Evolutionary conservation across 1,284 basidiomycete species (phyloP).

Genomic region (Ustilago hordei): DNA sequence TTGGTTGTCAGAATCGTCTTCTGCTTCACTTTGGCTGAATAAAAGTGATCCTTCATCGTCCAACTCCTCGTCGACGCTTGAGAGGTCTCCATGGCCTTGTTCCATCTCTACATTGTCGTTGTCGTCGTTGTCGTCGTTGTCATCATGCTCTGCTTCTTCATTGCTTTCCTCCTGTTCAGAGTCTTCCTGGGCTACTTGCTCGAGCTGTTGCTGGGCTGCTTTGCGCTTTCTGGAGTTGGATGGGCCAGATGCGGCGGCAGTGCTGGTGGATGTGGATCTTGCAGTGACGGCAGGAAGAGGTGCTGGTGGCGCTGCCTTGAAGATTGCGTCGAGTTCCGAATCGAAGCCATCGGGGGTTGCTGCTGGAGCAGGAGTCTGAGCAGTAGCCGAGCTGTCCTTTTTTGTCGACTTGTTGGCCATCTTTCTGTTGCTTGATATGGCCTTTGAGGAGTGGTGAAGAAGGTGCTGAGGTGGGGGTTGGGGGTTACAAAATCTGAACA

Average conservation of each 20-base stretch:
- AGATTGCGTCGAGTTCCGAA: constrained; percentile 64
- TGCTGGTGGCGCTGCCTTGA: constrained; percentile 43
- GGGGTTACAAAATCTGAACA: not conserved
- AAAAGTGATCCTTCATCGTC: constrained; percentile 42
- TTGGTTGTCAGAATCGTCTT: constrained; percentile 16
- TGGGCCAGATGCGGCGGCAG: constrained; percentile 10
- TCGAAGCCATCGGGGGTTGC: constrained; percentile 46
- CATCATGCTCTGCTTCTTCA: constrained; percentile 11
- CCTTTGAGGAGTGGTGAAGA: not conserved
- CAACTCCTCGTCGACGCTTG: constrained; percentile 32
- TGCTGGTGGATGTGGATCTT: not conserved
- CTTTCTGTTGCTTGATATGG: constrained; percentile 8
- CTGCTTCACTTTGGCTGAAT: constrained; percentile 34
- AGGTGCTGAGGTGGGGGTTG: not conserved
- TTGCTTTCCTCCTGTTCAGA: constrained; percentile 8
- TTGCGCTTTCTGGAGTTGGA: constrained; percentile 45
- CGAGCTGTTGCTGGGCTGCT: constrained; percentile 13
- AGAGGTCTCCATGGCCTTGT: constrained; percentile 44
- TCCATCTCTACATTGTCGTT: constrained; percentile 43
- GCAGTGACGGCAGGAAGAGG: constrained; percentile 10
- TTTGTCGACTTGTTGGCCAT: constrained; percentile 36
- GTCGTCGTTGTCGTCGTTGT: constrained; percentile 19
- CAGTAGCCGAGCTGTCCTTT: not conserved
- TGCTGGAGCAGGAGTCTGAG: constrained; percentile 1
- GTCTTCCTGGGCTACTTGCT: constrained; percentile 7